Percentiles rank a stretch among this genome's conserved stretches.
Conservation (phyloP, 305 asterid genomes). For the Rubia occidens region DNA sequence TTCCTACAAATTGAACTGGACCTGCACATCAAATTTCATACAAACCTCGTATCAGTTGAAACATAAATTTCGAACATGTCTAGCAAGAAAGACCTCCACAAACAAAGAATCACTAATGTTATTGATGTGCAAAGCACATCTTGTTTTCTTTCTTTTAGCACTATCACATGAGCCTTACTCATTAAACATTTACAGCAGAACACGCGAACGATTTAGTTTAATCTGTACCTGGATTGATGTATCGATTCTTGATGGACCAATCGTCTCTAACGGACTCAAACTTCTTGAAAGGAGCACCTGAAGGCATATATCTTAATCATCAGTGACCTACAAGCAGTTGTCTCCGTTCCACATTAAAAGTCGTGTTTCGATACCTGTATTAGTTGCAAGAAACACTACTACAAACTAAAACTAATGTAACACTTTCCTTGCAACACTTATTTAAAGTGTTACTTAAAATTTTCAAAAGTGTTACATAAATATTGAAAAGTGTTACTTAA, state of each 20-base stretch:
- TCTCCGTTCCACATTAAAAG: not conserved
- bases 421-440: too few species aligned
- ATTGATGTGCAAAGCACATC: too few species aligned
- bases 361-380: not conserved
- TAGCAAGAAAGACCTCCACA: not conserved
- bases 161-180: not conserved
- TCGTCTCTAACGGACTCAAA: constrained; percentile 56
- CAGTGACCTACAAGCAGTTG: not conserved
- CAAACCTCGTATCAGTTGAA: not conserved
- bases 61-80: not conserved
- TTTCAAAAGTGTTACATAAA: too few species aligned
- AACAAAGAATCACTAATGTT: too few species aligned
- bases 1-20: constrained; percentile 58
- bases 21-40: constrained; percentile 26
- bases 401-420: too few species aligned
- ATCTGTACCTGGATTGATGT: constrained; percentile 49
- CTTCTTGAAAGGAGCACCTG: constrained; percentile 69
- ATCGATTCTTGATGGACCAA: constrained; percentile 55
- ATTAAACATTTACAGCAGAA: not conserved
- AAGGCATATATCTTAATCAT: not conserved
- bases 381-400: too few species aligned
- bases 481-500: too few species aligned
- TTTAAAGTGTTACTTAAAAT: too few species aligned
- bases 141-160: too few species aligned
- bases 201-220: not conserved